Evolutionary conservation across 2,329 filamentous ascomycete genomes (phyloP).

Genomic region (Hortaea sp.): DNA sequence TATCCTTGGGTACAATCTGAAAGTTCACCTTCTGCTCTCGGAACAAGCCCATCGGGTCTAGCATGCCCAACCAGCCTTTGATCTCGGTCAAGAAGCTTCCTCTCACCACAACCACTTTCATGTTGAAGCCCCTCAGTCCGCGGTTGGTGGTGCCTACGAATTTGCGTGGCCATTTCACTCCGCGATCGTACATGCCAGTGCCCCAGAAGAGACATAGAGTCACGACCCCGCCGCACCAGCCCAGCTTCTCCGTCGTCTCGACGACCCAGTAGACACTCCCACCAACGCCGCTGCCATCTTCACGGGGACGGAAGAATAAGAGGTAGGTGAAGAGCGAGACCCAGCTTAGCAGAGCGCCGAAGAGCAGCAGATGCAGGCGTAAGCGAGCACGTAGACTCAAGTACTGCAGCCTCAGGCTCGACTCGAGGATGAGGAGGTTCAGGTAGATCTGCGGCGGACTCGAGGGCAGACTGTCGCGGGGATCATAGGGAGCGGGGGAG

Average conservation of each 20-base stretch:
- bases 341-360: slow-evolving; percentile 72
- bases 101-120: slow-evolving; percentile 84
- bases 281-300: slow-evolving; percentile 83
- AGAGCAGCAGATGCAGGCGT: slow-evolving; percentile 86
- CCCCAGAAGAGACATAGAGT: slow-evolving; percentile 83
- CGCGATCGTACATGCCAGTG: slow-evolving; percentile 92
- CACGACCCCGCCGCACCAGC: slow-evolving; percentile 80
- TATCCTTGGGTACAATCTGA: slow-evolving; percentile 29
- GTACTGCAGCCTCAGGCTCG: slow-evolving; percentile 84
- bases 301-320: slow-evolving; percentile 87
- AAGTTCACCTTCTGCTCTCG: slow-evolving; percentile 25
- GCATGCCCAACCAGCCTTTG: slow-evolving; percentile 39
- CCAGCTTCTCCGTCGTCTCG: slow-evolving; percentile 81
- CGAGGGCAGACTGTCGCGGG: slow-evolving; percentile 72
- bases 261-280: slow-evolving; percentile 95
- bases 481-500: slow-evolving; percentile 45
- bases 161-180: slow-evolving; percentile 83
- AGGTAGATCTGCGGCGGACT: slow-evolving; percentile 95
- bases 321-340: slow-evolving; percentile 77
- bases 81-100: slow-evolving; percentile 73
- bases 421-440: slow-evolving; percentile 93
- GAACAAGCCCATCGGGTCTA: slow-evolving; percentile 24
- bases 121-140: slow-evolving; percentile 84
- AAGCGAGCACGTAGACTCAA: slow-evolving; percentile 78
- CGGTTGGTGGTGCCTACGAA: slow-evolving; percentile 87